Evolutionary conservation across 768 basidiomycete genomes (phyloP).

Genomic region (Lactifluus pinguis): DNA sequence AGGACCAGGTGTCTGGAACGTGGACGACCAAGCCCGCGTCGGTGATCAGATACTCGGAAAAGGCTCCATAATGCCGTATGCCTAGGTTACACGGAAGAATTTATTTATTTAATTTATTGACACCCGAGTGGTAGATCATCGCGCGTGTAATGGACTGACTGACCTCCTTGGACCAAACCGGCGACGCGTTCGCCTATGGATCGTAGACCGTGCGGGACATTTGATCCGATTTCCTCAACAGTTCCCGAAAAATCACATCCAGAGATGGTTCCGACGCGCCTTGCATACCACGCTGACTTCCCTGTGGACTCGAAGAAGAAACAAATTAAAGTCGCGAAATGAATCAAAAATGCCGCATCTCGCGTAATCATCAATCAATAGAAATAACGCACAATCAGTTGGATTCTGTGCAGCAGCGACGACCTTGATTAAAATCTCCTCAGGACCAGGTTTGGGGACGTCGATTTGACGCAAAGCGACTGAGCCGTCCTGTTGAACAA

Average conservation of each 20-base stretch:
- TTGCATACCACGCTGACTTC: background rate
- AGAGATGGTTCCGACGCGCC: slow-evolving; percentile 18
- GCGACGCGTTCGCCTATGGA: slow-evolving; percentile 24
- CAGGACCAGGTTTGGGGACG: slow-evolving; percentile 10
- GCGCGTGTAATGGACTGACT: background rate
- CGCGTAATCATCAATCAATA: too few relatives aligned
- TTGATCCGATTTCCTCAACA: slow-evolving; percentile 20
- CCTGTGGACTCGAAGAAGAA: background rate
- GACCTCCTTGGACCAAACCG: slow-evolving; percentile 23
- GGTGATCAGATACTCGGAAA: slow-evolving; percentile 24
- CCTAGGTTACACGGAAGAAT: background rate
- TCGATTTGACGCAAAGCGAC: slow-evolving; percentile 3
- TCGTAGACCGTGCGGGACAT: slow-evolving; percentile 10
- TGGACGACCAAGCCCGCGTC: slow-evolving; percentile 19
- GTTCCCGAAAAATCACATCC: slow-evolving; percentile 25
- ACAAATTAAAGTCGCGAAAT: background rate
- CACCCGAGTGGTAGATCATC: too few relatives aligned
- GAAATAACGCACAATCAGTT: slow-evolving; percentile 20
- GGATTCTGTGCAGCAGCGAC: slow-evolving; percentile 29
- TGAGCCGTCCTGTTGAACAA: slow-evolving; percentile 3
- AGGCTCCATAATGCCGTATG: slow-evolving; percentile 20
- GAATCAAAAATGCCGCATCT: too few relatives aligned
- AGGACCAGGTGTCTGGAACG: slow-evolving; percentile 15
- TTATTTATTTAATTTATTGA: too few relatives aligned
- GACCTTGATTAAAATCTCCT: slow-evolving; percentile 16